phyloP scores from a whole-genome alignment of 495 filamentous ascomycete species.

The Xylaria scruposa region DNA sequence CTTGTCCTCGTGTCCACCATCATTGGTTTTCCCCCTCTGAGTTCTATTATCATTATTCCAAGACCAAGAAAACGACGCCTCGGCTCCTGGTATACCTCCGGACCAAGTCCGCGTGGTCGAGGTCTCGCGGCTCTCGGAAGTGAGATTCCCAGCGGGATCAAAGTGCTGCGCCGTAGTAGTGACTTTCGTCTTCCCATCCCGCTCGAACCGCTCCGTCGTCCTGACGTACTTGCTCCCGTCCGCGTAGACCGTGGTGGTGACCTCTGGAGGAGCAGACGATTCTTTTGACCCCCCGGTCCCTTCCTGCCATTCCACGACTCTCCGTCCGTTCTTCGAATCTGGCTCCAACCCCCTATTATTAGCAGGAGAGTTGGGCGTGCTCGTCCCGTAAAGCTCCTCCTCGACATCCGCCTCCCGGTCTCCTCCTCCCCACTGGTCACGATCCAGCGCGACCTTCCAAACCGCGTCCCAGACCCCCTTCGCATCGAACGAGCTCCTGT shows the following conservation, averaged over 20 bases:
- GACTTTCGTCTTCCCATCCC: slow-evolving; percentile 15
- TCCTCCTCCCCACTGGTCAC: neutral
- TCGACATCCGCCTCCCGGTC: too few relatives aligned
- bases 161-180: slow-evolving; percentile 26
- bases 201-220: slow-evolving; percentile 21
- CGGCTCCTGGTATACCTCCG: slow-evolving; percentile 3
- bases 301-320: too few relatives aligned
- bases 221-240: slow-evolving; percentile 35
- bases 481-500: neutral
- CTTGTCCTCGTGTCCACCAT: neutral
- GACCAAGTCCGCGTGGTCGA: slow-evolving; percentile 16
- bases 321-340: too few relatives aligned
- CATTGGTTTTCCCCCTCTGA: neutral
- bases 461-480: slow-evolving; percentile 2
- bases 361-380: too few relatives aligned
- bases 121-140: slow-evolving; percentile 21
- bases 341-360: too few relatives aligned
- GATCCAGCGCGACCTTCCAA: neutral
- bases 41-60: slow-evolving; percentile 9
- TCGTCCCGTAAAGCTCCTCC: too few relatives aligned
- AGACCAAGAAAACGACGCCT: slow-evolving; percentile 14
- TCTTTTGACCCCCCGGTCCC: too few relatives aligned
- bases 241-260: slow-evolving; percentile 29
- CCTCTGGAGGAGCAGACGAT: slow-evolving; percentile 8
- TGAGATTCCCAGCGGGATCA: slow-evolving; percentile 33